Base-by-base conservation (phyloP, 2,329 filamentous ascomycete species). In the Cercospora canescens region DNA sequence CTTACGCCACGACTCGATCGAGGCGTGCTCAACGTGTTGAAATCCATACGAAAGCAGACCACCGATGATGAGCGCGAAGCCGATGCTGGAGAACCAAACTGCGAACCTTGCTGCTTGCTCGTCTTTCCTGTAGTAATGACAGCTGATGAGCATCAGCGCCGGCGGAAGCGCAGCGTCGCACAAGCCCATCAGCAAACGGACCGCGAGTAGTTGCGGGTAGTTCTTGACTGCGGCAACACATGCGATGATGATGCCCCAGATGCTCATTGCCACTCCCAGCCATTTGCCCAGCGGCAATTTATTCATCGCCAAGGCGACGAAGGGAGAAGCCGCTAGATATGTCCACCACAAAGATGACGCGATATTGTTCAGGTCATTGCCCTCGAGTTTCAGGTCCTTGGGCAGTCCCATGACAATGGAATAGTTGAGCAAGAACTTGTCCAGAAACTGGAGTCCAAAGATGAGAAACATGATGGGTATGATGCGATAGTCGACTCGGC, bases 21-120 rank as follows among this genome's bases (percentile, higher is more conserved):
- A 54, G 0, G 45, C 52, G 14, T 39, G 50, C 1, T 45, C 24
- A 2, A 72, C 72, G 62, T 87, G 83, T 0, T 84, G 85, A 11
- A 89, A 76, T 0, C 86, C 87, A 63, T 83, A 88, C 0, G 87
- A 87, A 6, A 87, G 72, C 1, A 82, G 80, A 0, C 84, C 85
- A 0, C 86, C 87, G 6, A 86, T 59, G 39, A 89, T 86, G 4
- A 82, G 86, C 0, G 84, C 84, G 0, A 83, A 63, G 0, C 87
- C 87, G 57, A 87, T 89, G 1, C 85, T 88, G 3, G 85, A 81
- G 68, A 91, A 91, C 88, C 88, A 91, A 12, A 84, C 83, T 0
- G 87, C 87, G 3, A 89, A 84, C 0, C 89, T 82, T 18, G 88
- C 75, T 0, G 88, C 87, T 75, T 91, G 88, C 71, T 91, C 88